Percentiles rank a stretch among this genome's conserved stretches.
Evolutionary conservation across 805 yeast species (phyloP).

Genomic region (Hanseniaspora valbyensis): DNA sequence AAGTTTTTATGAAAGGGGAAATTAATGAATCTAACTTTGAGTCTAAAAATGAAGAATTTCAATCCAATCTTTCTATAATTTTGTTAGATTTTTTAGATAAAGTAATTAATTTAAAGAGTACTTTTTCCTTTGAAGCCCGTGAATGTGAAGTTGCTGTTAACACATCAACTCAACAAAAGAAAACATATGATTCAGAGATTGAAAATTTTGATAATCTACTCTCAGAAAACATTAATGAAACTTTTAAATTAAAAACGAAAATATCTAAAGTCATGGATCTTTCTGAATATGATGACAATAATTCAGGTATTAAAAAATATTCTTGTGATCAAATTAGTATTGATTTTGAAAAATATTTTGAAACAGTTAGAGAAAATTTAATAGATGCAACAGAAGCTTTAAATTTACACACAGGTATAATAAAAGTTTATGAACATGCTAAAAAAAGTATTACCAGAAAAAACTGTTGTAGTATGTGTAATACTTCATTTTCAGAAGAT

Average conservation of each 20-base stretch:
- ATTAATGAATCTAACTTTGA: neutral
- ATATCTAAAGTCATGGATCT: neutral
- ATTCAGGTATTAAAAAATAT: neutral
- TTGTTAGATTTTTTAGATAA: neutral
- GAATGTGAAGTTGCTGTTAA: too few relatives aligned
- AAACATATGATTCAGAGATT: neutral
- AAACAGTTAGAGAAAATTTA: slow-evolving; percentile 39
- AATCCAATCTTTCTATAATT: neutral
- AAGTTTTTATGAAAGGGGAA: neutral
- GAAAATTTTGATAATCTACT: neutral
- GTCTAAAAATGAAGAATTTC: neutral
- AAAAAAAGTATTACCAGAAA: slow-evolving; percentile 46
- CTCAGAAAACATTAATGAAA: neutral
- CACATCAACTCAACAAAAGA: neutral
- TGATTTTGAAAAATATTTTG: slow-evolving; percentile 20
- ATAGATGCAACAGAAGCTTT: slow-evolving; percentile 44
- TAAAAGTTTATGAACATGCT: slow-evolving; percentile 61
- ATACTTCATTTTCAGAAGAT: slow-evolving; percentile 40
- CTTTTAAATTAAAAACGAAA: neutral
- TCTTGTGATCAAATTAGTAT: neutral
- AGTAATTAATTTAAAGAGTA: too few relatives aligned
- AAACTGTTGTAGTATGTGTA: slow-evolving; percentile 62
- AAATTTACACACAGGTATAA: slow-evolving; percentile 58
- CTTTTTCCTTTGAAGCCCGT: too few relatives aligned
- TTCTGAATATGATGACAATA: neutral